Conservation (phyloP, 1,284 basidiomycete genomes). For the Kalmanozyma brasiliensis region DNA sequence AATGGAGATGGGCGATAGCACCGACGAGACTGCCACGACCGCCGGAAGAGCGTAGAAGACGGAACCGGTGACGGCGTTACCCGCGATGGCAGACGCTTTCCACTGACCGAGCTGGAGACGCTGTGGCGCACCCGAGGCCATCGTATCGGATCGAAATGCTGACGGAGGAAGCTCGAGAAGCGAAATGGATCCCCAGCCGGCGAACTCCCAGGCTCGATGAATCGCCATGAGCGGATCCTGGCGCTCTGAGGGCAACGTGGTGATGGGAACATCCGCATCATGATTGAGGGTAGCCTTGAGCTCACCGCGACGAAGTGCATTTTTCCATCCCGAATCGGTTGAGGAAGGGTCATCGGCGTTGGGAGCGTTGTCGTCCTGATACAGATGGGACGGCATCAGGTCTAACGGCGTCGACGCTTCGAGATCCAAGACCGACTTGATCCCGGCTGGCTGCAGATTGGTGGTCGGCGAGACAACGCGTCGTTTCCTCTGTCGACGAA, state of each 20-base stretch:
- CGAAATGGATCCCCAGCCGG: slow-evolving; percentile 58
- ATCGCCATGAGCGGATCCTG: slow-evolving; percentile 44
- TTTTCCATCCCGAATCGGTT: slow-evolving; percentile 17
- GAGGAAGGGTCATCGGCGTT: slow-evolving; percentile 11
- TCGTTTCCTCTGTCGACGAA: slow-evolving; percentile 51
- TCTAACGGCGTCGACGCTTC: slow-evolving; percentile 17
- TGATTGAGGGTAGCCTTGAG: slow-evolving; percentile 20
- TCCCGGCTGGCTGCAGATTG: slow-evolving; percentile 17
- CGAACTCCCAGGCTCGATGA: slow-evolving; percentile 54
- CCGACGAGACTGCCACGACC: slow-evolving; percentile 49
- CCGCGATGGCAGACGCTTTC: slow-evolving; percentile 51
- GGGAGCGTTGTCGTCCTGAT: not conserved
- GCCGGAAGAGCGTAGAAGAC: slow-evolving; percentile 59
- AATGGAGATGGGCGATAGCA: slow-evolving; percentile 52
- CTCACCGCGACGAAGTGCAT: slow-evolving; percentile 30
- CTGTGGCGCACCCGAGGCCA: not conserved
- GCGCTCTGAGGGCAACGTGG: slow-evolving; percentile 30
- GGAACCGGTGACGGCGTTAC: slow-evolving; percentile 57
- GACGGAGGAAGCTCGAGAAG: slow-evolving; percentile 48
- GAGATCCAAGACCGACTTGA: slow-evolving; percentile 25
- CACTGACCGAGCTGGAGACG: slow-evolving; percentile 44
- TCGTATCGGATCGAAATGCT: not conserved
- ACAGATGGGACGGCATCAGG: not conserved
- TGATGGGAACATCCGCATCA: slow-evolving; percentile 11
- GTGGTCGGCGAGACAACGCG: slow-evolving; percentile 46